Base-by-base conservation (phyloP, 2,329 filamentous ascomycete genomes). In the Epichloe sylvatica region DNA sequence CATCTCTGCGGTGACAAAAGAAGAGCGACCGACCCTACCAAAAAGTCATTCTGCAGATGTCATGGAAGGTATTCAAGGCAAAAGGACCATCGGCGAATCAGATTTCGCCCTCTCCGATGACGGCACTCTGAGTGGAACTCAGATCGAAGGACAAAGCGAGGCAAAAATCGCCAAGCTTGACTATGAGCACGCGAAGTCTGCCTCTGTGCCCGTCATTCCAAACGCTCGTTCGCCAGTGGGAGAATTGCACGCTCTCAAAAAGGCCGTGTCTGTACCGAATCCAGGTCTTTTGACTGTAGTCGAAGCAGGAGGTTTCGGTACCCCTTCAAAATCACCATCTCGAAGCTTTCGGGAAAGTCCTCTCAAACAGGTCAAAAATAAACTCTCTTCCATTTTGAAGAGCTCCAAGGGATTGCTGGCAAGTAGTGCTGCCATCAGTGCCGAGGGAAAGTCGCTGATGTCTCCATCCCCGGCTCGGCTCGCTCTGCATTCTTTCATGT, bases 361-460 rank as follows among this genome's bases (percentile, higher is more conserved):
- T 5, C 67, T 96, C 52, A 95, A 90, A 65, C 88, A 92, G 47
- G 90, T 92, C 30, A 97, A 95, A 69, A 87, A 86, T 60, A 94
- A 89, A 63, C 73, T 97, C 45, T 94, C 91, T 44, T 94, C 90
- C 9, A 89, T 95, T 52, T 73, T 96, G 58, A 90, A 89, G 66
- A 86, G 83, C 49, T 92, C 90, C 4, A 91, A 86, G 64, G 86
- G 84, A 13, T 77, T 96, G 45, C 83, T 96, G 54, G 87, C 84
- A 17, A 94, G 85, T 56, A 91, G 79, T 56, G 79, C 78, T 3
- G 77, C 74, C 15, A 67, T 78, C 37, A 82, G 78, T 56, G 78
- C 78, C 0, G 79, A 83, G 56, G 76, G 76, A 76, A 83, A 81
- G 56, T 71, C 73, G 0, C 60, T 80, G 6, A 60, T 80, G 19